Evolutionary conservation across 306 rosid genomes (phyloP).

Genomic region (Castanea mollissima): DNA sequence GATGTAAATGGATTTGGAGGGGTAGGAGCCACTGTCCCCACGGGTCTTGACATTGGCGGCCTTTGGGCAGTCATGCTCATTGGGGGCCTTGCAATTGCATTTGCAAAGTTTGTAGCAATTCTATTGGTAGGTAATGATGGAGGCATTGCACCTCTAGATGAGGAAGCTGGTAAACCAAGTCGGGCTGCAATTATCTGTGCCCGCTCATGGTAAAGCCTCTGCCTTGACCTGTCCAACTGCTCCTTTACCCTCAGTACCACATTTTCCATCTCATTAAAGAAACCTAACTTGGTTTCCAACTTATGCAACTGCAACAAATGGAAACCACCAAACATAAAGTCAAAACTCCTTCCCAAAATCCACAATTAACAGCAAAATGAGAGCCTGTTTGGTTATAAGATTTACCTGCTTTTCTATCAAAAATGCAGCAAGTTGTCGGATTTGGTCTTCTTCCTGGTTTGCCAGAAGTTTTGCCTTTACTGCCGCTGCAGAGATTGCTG

Average conservation of each 20-base stretch:
- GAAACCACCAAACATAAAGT: conserved; percentile 21
- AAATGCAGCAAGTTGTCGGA: conserved; percentile 59
- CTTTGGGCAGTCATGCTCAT: conserved; percentile 52
- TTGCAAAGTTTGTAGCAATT: conserved; percentile 49
- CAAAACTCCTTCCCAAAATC: not conserved
- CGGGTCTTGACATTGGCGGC: conserved; percentile 55
- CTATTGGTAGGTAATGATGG: conserved; percentile 54
- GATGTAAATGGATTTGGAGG: conserved; percentile 47
- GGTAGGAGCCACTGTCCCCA: conserved; percentile 40
- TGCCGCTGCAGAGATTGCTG: conserved; percentile 79
- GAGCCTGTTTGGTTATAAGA: conserved; percentile 18
- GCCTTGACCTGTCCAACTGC: conserved; percentile 81
- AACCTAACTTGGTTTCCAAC: conserved; percentile 74
- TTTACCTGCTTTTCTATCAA: conserved; percentile 86
- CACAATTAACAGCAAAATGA: not conserved
- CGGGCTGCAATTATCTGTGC: conserved; percentile 79
- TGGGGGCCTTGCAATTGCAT: conserved; percentile 64
- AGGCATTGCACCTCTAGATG: conserved; percentile 54
- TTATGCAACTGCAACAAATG: conserved; percentile 65
- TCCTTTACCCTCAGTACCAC: conserved; percentile 73
- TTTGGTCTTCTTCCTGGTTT: conserved; percentile 81
- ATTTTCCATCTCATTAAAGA: conserved; percentile 71
- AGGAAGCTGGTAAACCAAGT: conserved; percentile 65
- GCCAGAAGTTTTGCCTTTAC: conserved; percentile 88
- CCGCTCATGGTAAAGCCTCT: conserved; percentile 88